Evolutionary conservation across 106 monocot genomes (phyloP).

Genomic region (Allium cepa): DNA sequence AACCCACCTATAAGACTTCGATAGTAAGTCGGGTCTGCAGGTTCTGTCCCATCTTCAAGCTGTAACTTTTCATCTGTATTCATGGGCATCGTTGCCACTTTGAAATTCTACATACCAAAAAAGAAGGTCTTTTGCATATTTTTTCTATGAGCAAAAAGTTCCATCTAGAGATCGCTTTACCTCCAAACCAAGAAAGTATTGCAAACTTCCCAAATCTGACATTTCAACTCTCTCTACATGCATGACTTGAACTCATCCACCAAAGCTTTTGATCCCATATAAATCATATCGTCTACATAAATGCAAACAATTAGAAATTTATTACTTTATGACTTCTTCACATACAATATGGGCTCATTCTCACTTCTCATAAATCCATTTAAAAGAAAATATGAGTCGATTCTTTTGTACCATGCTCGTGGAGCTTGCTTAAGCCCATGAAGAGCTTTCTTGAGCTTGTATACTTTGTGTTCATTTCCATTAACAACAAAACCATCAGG

Average conservation of each 20-base stretch:
- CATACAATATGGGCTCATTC: neutral
- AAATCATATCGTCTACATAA: conserved; percentile 20
- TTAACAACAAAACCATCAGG: neutral
- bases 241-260: neutral
- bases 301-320: conserved; percentile 3
- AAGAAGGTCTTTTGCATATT: conserved; percentile 1
- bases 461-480: neutral
- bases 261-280: neutral
- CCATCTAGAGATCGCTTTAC: neutral
- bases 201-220: conserved; percentile 2
- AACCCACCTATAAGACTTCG: neutral
- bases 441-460: too few species aligned
- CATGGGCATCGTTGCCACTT: neutral
- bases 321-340: neutral
- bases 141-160: conserved; percentile 3
- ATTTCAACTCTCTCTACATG: neutral
- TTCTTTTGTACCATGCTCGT: neutral
- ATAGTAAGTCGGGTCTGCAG: neutral
- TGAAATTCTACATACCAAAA: neutral
- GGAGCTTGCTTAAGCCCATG: too few species aligned
- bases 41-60: neutral
- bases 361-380: conserved; percentile 2
- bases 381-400: neutral
- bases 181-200: conserved; percentile 7
- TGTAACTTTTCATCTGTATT: neutral